Evolutionary conservation across 2,329 filamentous ascomycete species (phyloP).

Genomic region (Botrytis fabae): DNA sequence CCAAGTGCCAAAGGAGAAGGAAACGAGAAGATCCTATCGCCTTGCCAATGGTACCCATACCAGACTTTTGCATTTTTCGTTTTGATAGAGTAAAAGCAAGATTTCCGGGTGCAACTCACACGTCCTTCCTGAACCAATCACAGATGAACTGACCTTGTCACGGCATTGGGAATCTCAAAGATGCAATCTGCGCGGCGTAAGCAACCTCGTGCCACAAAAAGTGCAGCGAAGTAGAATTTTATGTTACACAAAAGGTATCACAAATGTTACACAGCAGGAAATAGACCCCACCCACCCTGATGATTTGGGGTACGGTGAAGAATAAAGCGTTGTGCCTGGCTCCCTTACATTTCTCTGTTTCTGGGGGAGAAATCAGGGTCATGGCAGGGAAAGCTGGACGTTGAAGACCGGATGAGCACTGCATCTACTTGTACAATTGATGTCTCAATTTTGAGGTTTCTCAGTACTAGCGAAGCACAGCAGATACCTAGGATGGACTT

Average conservation of each 20-base stretch:
- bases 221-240: not conserved
- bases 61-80: not conserved
- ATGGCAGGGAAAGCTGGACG: constrained; percentile 7
- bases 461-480: constrained; percentile 21
- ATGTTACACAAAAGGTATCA: not conserved
- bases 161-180: not conserved
- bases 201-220: constrained; percentile 11
- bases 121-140: not conserved
- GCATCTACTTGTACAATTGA: constrained; percentile 13
- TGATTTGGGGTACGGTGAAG: constrained; percentile 11
- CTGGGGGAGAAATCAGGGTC: constrained; percentile 8
- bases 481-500: constrained; percentile 20
- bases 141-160: not conserved
- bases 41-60: not conserved
- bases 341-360: not conserved
- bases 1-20: not conserved
- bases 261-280: constrained; percentile 3
- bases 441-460: constrained; percentile 16
- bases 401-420: constrained; percentile 19
- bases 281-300: constrained; percentile 13
- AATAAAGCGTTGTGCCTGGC: constrained; percentile 11
- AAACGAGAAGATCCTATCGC: not conserved
- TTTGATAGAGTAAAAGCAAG: not conserved
- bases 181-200: not conserved
- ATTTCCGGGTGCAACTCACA: constrained; percentile 6